phyloP scores from a whole-genome alignment of 768 basidiomycete species.

The Serendipita sp. region DNA sequence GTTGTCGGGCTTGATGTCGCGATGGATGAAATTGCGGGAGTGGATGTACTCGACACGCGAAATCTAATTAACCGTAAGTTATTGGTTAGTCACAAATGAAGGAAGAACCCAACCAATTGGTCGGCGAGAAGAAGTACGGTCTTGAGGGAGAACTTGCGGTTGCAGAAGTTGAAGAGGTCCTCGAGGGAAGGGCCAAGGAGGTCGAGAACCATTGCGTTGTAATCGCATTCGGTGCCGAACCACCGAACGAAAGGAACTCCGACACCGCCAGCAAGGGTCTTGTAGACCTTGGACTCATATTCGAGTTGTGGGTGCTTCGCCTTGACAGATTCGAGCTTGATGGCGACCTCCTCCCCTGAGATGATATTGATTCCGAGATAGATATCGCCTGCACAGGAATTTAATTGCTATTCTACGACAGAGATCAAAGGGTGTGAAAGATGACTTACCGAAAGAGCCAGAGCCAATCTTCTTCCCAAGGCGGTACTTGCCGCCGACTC shows the following conservation, averaged over 20 bases:
- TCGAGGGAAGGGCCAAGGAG: slow-evolving; percentile 77
- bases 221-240: slow-evolving; percentile 71
- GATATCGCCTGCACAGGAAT: slow-evolving; percentile 59
- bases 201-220: slow-evolving; percentile 99
- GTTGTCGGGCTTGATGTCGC: slow-evolving; percentile 97
- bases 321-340: slow-evolving; percentile 99
- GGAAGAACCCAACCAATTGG: slow-evolving; percentile 55
- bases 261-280: slow-evolving; percentile 97
- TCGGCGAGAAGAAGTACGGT: slow-evolving; percentile 87
- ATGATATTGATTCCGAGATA: slow-evolving; percentile 99
- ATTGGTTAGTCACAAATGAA: neutral
- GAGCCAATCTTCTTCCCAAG: slow-evolving; percentile 99
- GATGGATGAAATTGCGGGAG: slow-evolving; percentile 83
- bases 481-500: slow-evolving; percentile 89
- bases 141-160: slow-evolving; percentile 85
- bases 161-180: slow-evolving; percentile 76
- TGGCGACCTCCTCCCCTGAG: slow-evolving; percentile 97
- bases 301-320: slow-evolving; percentile 99
- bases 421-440: neutral
- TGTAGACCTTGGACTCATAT: slow-evolving; percentile 67
- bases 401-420: neutral
- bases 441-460: slow-evolving; percentile 78
- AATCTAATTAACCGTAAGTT: slow-evolving; percentile 34
- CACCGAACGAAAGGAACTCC: slow-evolving; percentile 95
- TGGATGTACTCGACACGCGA: slow-evolving; percentile 95